phyloP scores from a whole-genome alignment of 2,329 filamentous ascomycete species.

The Rugonectria rugulosa region DNA sequence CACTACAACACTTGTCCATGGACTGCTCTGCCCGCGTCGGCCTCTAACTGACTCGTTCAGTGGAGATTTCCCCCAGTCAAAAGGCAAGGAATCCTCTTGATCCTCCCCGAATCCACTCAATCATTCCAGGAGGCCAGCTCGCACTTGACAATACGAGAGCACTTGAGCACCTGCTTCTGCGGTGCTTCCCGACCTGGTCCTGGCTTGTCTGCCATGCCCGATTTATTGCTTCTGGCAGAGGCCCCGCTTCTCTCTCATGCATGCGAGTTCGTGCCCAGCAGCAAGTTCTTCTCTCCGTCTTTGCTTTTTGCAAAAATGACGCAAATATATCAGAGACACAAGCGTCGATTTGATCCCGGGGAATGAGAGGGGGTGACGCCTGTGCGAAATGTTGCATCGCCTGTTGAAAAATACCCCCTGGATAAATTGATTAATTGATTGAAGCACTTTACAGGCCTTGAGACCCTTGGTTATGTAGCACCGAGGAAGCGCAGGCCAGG shows the following conservation, averaged over 20 bases:
- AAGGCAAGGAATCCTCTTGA: not conserved
- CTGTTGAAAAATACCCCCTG: no score
- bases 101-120: not conserved
- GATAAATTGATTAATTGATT: no score
- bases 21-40: no score
- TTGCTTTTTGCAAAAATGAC: conserved; percentile 2
- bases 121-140: no score
- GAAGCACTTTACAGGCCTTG: not conserved
- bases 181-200: not conserved
- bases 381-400: no score
- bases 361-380: no score
- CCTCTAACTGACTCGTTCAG: not conserved
- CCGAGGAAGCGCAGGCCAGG: conserved; percentile 3
- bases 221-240: no score
- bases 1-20: not conserved
- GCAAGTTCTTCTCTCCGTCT: not conserved
- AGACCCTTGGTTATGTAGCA: conserved; percentile 3
- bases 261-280: not conserved
- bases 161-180: not conserved
- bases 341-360: not conserved
- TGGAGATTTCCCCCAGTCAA: not conserved
- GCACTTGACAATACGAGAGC: conserved; percentile 2
- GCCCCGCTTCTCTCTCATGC: not conserved
- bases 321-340: not conserved
- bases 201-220: not conserved